These are phyloP conservation scores for Begonia fuchsioides DNA, from an alignment of 306 rosid genomes.

Conservation along the genomic window DNA sequence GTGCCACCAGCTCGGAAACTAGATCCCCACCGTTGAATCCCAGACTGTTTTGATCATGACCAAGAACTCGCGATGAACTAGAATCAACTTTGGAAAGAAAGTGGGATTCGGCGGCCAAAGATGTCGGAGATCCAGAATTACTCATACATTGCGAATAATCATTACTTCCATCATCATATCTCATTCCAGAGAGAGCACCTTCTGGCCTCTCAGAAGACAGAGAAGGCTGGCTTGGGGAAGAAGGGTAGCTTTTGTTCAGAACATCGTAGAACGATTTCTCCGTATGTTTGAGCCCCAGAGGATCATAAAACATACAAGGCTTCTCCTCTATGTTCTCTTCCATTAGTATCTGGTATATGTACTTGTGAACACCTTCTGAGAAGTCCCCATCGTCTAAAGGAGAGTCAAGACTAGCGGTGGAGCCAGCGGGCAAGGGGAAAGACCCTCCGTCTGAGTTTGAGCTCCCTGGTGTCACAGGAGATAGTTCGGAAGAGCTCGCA, in stretches of 20 bases:
- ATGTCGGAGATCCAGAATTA: constrained; percentile 17
- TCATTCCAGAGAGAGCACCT: constrained; percentile 4
- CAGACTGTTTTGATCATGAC: constrained; percentile 15
- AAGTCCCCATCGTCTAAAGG: constrained; percentile 33
- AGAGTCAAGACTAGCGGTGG: constrained; percentile 9
- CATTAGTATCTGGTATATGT: constrained; percentile 52
- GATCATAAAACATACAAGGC: constrained; percentile 72
- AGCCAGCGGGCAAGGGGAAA: background rate
- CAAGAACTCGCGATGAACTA: constrained; percentile 2
- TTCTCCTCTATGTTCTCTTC: constrained; percentile 65
- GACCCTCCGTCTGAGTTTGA: background rate
- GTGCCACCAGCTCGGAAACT: constrained; percentile 34
- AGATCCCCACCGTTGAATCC: constrained; percentile 18
- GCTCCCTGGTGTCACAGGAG: background rate
- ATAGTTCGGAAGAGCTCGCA: background rate
- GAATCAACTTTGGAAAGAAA: constrained; percentile 11
- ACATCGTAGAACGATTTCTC: constrained; percentile 81
- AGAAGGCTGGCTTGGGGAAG: background rate
- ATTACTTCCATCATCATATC: constrained; percentile 11
- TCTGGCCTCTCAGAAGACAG: constrained; percentile 6
- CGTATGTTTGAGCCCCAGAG: constrained; percentile 55
- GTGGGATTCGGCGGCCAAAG: constrained; percentile 14
- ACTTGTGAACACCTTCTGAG: constrained; percentile 46
- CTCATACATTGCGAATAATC: constrained; percentile 6
- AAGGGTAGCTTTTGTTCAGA: constrained; percentile 36